These are phyloP conservation scores for Didymella pomorum DNA, from an alignment of 2,329 filamentous ascomycete genomes.

Conservation along the genomic window DNA sequence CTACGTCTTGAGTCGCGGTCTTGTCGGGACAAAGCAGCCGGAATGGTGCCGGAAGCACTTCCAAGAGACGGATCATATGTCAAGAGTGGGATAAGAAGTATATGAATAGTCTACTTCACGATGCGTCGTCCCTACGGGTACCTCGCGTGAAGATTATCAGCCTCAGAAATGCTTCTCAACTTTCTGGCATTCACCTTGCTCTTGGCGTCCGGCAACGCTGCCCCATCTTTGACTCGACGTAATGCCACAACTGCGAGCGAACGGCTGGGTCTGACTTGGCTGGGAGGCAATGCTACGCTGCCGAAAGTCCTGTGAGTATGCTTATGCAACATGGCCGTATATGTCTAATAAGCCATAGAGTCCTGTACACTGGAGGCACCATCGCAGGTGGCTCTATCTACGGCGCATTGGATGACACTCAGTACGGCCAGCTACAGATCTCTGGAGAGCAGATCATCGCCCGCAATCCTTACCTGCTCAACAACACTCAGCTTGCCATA, in stretches of 20 bases:
- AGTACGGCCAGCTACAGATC: slow-evolving; percentile 38
- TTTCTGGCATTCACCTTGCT: background rate
- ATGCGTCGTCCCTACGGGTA: no score
- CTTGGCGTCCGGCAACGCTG: background rate
- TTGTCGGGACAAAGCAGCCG: background rate
- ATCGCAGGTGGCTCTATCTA: slow-evolving; percentile 39
- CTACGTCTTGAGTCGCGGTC: background rate
- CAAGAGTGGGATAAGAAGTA: background rate
- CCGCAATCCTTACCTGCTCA: slow-evolving; percentile 37
- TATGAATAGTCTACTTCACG: background rate
- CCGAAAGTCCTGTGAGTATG: slow-evolving; percentile 1
- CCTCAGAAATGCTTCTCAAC: background rate
- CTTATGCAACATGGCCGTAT: background rate
- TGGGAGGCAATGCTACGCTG: slow-evolving; percentile 1
- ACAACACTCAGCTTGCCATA: slow-evolving; percentile 41
- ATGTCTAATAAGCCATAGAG: slow-evolving; percentile 19
- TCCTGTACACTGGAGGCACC: slow-evolving; percentile 40
- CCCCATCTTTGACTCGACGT: background rate
- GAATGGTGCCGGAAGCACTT: background rate
- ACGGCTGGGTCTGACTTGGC: background rate
- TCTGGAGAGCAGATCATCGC: slow-evolving; percentile 40
- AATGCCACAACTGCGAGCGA: slow-evolving; percentile 2
- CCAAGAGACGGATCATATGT: background rate
- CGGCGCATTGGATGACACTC: slow-evolving; percentile 41
- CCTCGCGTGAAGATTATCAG: background rate